phyloP scores from a whole-genome alignment of 352 stramenopile species.

The Globisporangium viniferum region DNA sequence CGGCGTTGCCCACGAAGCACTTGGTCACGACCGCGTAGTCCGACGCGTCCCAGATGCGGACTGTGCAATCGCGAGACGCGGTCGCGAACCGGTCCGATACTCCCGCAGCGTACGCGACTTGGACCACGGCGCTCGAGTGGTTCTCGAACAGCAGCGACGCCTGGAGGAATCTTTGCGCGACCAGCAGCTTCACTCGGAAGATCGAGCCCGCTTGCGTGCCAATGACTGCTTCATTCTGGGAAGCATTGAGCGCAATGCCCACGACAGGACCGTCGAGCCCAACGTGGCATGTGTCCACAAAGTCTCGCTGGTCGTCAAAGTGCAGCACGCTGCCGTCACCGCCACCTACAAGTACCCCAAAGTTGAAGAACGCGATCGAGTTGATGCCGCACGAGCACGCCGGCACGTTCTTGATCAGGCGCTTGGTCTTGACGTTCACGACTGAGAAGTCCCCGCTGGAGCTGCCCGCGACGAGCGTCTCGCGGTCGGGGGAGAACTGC shows the following conservation, averaged over 20 bases:
- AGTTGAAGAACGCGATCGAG: constrained; percentile 45
- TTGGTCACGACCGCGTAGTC: constrained; percentile 79
- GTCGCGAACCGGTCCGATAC: constrained; percentile 90
- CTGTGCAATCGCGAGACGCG: constrained; percentile 77
- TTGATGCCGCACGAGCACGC: constrained; percentile 82
- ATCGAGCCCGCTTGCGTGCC: constrained; percentile 80
- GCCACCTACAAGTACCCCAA: constrained; percentile 67
- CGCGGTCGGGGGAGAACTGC: constrained; percentile 73
- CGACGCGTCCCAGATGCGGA: constrained; percentile 88
- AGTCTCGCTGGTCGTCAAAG: constrained; percentile 56
- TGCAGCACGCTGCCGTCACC: constrained; percentile 84
- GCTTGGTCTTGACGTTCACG: constrained; percentile 69
- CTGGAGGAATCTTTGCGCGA: constrained; percentile 22
- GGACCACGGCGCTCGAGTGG: constrained; percentile 70
- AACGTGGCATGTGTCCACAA: constrained; percentile 66
- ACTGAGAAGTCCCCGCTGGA: constrained; percentile 87
- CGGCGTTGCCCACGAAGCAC: constrained; percentile 55
- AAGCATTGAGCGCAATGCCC: constrained; percentile 52
- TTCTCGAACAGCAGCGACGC: constrained; percentile 70
- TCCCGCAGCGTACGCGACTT: constrained; percentile 72
- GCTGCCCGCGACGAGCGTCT: constrained; percentile 81
- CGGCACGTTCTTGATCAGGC: constrained; percentile 63
- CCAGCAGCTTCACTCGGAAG: constrained; percentile 45
- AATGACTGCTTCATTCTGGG: constrained; percentile 64
- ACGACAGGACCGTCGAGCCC: constrained; percentile 65